Evolutionary conservation across 345 rosid genomes (phyloP).

Genomic region (Aquilaria yunnanensis): DNA sequence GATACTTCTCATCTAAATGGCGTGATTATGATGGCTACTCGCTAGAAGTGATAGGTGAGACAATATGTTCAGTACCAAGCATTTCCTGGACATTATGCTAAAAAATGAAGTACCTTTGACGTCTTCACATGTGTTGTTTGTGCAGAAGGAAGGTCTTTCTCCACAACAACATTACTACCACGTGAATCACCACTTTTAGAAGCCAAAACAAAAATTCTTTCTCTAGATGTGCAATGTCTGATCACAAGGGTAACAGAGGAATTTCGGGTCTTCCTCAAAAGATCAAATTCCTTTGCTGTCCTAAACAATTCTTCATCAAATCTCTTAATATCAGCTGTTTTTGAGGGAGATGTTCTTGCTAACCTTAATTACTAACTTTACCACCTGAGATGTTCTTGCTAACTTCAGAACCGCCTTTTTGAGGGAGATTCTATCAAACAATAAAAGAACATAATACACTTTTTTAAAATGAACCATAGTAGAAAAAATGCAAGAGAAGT

Average conservation of each 20-base stretch:
- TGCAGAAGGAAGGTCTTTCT: constrained; percentile 35
- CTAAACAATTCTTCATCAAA: constrained; percentile 34
- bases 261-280: constrained; percentile 34
- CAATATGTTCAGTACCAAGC: not conserved
- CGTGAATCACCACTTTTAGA: constrained; percentile 16
- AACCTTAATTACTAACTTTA: constrained; percentile 13
- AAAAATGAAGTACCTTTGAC: constrained; percentile 41
- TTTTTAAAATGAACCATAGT: not conserved
- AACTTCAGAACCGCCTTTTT: constrained; percentile 13
- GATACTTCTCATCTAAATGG: too few relatives aligned
- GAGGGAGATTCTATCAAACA: constrained; percentile 18
- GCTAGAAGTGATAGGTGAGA: not conserved
- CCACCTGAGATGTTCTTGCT: constrained; percentile 11
- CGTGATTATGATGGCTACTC: too few relatives aligned
- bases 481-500: not conserved
- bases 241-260: constrained; percentile 34
- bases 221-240: constrained; percentile 27
- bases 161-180: constrained; percentile 13
- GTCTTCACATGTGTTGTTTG: constrained; percentile 16
- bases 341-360: constrained; percentile 42
- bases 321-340: constrained; percentile 43
- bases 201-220: constrained; percentile 20
- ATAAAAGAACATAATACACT: constrained; percentile 6
- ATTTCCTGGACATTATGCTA: not conserved
- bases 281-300: constrained; percentile 47